These are phyloP conservation scores for Amanita subjunquillea DNA, from an alignment of 768 basidiomycete genomes.

Conservation along the genomic window DNA sequence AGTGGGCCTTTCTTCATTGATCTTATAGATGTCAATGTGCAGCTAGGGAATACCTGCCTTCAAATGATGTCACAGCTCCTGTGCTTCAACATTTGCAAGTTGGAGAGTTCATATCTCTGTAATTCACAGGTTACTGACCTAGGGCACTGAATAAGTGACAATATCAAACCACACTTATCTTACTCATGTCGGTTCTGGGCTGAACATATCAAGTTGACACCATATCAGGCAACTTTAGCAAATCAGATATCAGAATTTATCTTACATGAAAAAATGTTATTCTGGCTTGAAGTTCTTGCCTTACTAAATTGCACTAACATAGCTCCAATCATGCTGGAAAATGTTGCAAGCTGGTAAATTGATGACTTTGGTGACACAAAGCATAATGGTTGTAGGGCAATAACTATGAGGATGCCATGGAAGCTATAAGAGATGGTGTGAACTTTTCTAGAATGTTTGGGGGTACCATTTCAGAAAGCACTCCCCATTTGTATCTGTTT, in stretches of 20 bases:
- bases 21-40: neutral
- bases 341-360: neutral
- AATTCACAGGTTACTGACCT: neutral
- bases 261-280: neutral
- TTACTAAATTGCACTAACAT: neutral
- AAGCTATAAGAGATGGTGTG: too few relatives aligned
- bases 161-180: neutral
- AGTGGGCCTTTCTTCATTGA: too few relatives aligned
- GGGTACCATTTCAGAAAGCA: too few relatives aligned
- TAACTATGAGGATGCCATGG: too few relatives aligned
- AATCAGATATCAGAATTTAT: neutral
- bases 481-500: too few relatives aligned
- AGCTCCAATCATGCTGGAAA: neutral
- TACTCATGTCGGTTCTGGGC: neutral
- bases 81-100: neutral
- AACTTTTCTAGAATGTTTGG: too few relatives aligned
- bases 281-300: neutral
- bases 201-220: neutral
- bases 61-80: neutral
- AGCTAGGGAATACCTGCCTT: neutral
- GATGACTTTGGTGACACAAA: too few relatives aligned
- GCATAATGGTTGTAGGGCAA: too few relatives aligned
- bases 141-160: neutral
- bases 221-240: neutral
- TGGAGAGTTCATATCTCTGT: neutral